Evolutionary conservation across 495 filamentous ascomycete genomes (phyloP).

Genomic region (Astrothelium subdiscretum): DNA sequence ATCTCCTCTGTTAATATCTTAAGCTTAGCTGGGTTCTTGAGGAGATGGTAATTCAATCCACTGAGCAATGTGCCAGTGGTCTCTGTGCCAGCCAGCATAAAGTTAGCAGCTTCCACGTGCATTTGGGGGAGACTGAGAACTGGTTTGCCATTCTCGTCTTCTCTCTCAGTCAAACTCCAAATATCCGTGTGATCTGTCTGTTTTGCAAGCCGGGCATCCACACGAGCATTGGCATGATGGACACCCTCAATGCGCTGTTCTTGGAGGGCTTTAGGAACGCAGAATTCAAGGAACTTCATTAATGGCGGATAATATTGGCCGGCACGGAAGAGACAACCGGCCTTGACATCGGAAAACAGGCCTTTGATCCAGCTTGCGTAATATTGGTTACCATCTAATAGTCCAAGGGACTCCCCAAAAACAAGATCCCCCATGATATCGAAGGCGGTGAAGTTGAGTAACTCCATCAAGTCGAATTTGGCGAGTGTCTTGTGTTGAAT

Average conservation of each 20-base stretch:
- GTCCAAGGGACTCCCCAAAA: slow-evolving; percentile 10
- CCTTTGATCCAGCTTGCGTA: slow-evolving; percentile 1
- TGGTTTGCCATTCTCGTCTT: slow-evolving; percentile 5
- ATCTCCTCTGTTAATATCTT: slow-evolving; percentile 12
- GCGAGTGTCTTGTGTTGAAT: neutral
- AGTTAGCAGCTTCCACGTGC: slow-evolving; percentile 7
- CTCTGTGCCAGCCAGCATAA: slow-evolving; percentile 19
- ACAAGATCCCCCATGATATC: slow-evolving; percentile 12
- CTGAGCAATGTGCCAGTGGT: slow-evolving; percentile 16
- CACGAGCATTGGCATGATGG: slow-evolving; percentile 1
- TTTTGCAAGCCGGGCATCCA: slow-evolving; percentile 8
- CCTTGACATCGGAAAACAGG: slow-evolving; percentile 1
- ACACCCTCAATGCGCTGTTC: slow-evolving; percentile 6
- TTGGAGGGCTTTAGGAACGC: slow-evolving; percentile 7
- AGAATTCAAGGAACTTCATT: neutral
- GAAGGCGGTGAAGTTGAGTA: slow-evolving; percentile 10
- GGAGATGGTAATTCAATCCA: slow-evolving; percentile 15
- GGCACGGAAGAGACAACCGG: neutral
- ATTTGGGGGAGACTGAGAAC: slow-evolving; percentile 7
- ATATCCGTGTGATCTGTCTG: slow-evolving; percentile 5
- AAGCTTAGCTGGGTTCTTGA: slow-evolving; percentile 2
- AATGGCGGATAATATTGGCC: slow-evolving; percentile 5
- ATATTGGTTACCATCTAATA: slow-evolving; percentile 9
- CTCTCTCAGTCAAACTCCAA: slow-evolving; percentile 7
- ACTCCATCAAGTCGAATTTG: slow-evolving; percentile 15